These are phyloP conservation scores for Suillus paluster DNA, from an alignment of 768 basidiomycete species.

Conservation along the genomic window DNA sequence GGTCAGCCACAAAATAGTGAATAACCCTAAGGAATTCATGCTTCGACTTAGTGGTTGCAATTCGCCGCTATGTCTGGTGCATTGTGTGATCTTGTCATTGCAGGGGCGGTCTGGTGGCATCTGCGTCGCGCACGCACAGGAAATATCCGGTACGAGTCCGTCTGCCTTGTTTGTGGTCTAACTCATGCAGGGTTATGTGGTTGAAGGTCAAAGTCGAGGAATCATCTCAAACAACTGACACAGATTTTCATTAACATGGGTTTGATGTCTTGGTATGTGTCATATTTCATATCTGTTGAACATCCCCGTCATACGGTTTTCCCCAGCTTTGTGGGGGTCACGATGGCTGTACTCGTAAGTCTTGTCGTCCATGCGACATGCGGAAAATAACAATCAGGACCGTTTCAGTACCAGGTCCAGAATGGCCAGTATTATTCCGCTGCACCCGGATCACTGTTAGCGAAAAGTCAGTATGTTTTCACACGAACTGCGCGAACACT, in stretches of 20 bases:
- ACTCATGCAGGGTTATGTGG: slow-evolving; percentile 1
- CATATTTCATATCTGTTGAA: not conserved
- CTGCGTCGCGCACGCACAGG: slow-evolving; percentile 17
- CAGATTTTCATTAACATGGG: slow-evolving; percentile 25
- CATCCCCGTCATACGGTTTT: not conserved
- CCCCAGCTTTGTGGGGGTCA: slow-evolving; percentile 15
- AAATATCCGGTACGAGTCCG: slow-evolving; percentile 15
- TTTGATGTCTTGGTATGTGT: slow-evolving; percentile 20
- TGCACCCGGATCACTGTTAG: slow-evolving; percentile 16
- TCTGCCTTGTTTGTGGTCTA: not conserved
- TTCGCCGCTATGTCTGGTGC: slow-evolving; percentile 20
- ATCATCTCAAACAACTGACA: slow-evolving; percentile 20
- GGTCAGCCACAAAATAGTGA: not conserved
- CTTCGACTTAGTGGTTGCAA: slow-evolving; percentile 12
- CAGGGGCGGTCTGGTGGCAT: slow-evolving; percentile 17
- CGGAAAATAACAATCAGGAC: not conserved
- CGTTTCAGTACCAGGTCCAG: slow-evolving; percentile 23
- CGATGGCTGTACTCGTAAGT: slow-evolving; percentile 19
- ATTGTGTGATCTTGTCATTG: slow-evolving; percentile 25
- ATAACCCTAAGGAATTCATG: not conserved
- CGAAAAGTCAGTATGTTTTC: slow-evolving; percentile 20
- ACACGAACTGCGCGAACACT: not conserved
- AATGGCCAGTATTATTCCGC: slow-evolving; percentile 13
- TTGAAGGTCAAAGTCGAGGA: not conserved
- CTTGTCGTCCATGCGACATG: not conserved